Percentiles rank a stretch among this genome's conserved stretches.
Conservation (phyloP, 2,329 filamentous ascomycete species). For the Phyllosticta citrichinensis region DNA sequence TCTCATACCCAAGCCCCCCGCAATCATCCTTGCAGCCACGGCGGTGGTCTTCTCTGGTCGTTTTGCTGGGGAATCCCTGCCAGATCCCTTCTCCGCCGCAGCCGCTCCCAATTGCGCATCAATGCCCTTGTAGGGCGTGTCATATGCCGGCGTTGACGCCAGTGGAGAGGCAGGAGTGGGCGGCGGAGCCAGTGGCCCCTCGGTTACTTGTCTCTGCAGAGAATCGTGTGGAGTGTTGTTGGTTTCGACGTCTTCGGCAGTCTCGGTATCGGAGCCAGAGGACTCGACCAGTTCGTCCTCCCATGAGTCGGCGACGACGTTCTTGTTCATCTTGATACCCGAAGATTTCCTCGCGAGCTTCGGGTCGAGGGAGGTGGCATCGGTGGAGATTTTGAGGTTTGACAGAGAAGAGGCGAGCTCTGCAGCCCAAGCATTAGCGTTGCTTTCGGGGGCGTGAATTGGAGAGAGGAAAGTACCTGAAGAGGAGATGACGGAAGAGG, state of each 20-base stretch:
- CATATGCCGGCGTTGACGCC: conserved; percentile 17
- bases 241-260: conserved; percentile 13
- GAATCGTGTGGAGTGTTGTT: conserved; percentile 17
- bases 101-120: conserved; percentile 1
- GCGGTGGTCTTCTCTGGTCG: conserved; percentile 89
- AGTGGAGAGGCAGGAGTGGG: conserved; percentile 27
- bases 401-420: conserved; percentile 29
- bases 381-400: conserved; percentile 26
- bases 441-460: background rate
- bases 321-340: conserved; percentile 13
- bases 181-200: conserved; percentile 20
- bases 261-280: conserved; percentile 19
- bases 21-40: conserved; percentile 82
- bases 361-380: conserved; percentile 18
- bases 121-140: conserved; percentile 2
- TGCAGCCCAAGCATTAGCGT: conserved; percentile 12
- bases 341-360: conserved; percentile 23
- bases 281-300: conserved; percentile 52
- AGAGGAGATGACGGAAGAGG: conserved; percentile 17
- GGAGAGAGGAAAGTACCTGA: conserved; percentile 15
- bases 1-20: conserved; percentile 72
- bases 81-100: background rate
- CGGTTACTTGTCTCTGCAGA: conserved; percentile 14
- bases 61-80: conserved; percentile 16
- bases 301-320: conserved; percentile 58